Evolutionary conservation across 2,329 filamentous ascomycete species (phyloP).

Genomic region (Calonectria pauciramosa): DNA sequence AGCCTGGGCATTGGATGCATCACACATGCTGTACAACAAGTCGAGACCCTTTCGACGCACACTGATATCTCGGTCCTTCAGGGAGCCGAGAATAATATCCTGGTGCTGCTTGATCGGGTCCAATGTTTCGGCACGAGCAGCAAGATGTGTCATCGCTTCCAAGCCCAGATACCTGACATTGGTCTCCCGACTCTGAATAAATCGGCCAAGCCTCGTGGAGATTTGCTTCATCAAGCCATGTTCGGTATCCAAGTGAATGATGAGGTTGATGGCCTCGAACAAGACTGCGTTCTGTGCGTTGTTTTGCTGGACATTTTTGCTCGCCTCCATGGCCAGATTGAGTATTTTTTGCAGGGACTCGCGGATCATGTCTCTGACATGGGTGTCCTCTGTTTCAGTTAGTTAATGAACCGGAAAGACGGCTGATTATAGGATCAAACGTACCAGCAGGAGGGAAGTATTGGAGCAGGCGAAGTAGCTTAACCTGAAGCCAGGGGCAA

Average conservation of each 20-base stretch:
- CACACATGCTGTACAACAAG: conserved; percentile 99
- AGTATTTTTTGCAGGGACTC: conserved; percentile 93
- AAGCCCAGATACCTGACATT: conserved; percentile 96
- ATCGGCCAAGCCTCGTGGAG: conserved; percentile 89
- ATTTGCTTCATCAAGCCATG: conserved; percentile 96
- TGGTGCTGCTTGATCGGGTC: conserved; percentile 99
- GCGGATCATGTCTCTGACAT: conserved; percentile 91
- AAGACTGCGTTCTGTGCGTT: conserved; percentile 98
- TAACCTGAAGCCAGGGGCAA: conserved; percentile 98
- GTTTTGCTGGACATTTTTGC: conserved; percentile 99
- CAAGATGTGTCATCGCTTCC: conserved; percentile 98
- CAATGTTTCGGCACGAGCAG: conserved; percentile 91
- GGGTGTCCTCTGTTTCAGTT: conserved; percentile 81
- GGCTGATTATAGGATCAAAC: conserved; percentile 42
- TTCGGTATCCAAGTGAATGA: conserved; percentile 97
- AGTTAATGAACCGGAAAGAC: conserved; percentile 15
- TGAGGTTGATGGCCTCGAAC: conserved; percentile 98
- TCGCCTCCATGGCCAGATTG: conserved; percentile 90
- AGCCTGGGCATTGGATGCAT: conserved; percentile 90
- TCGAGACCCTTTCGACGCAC: conserved; percentile 96
- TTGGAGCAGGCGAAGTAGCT: conserved; percentile 90
- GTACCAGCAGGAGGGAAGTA: conserved; percentile 95
- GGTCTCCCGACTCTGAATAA: conserved; percentile 96
- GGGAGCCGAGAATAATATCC: conserved; percentile 92
- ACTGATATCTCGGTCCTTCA: conserved; percentile 96